phyloP scores from a whole-genome alignment of 2,329 filamentous ascomycete genomes.

The Penicillium paneum region DNA sequence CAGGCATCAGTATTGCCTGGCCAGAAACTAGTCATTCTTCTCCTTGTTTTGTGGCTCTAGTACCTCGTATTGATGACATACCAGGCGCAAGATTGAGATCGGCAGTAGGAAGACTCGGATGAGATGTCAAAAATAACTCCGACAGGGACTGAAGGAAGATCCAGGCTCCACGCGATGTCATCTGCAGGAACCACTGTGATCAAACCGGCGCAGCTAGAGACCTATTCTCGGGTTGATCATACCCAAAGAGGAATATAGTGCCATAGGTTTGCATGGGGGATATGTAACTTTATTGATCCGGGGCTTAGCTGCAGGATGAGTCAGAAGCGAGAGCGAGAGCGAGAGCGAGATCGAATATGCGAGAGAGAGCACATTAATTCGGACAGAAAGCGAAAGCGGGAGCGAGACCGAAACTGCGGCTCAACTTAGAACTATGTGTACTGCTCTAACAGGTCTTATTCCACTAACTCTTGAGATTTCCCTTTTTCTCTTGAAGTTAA shows the following conservation, averaged over 20 bases:
- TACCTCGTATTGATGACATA: not conserved
- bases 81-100: not conserved
- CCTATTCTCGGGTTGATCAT: too few species aligned
- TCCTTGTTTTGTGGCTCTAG: not conserved
- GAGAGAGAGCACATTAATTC: not conserved
- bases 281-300: not conserved
- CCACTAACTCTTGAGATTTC: not conserved
- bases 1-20: not conserved
- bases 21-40: not conserved
- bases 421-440: not conserved
- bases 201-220: not conserved
- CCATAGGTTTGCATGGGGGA: not conserved
- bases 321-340: not conserved
- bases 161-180: not conserved
- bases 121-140: not conserved
- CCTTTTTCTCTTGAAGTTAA: not conserved
- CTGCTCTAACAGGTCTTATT: not conserved
- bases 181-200: constrained; percentile 1
- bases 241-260: not conserved
- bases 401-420: not conserved
- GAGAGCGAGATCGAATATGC: not conserved
- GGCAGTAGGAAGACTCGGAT: not conserved
- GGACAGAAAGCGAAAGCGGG: not conserved
- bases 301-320: not conserved
- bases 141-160: not conserved